Base-by-base conservation (phyloP, 148 eudicot species). In the Rhododendron simsii region DNA sequence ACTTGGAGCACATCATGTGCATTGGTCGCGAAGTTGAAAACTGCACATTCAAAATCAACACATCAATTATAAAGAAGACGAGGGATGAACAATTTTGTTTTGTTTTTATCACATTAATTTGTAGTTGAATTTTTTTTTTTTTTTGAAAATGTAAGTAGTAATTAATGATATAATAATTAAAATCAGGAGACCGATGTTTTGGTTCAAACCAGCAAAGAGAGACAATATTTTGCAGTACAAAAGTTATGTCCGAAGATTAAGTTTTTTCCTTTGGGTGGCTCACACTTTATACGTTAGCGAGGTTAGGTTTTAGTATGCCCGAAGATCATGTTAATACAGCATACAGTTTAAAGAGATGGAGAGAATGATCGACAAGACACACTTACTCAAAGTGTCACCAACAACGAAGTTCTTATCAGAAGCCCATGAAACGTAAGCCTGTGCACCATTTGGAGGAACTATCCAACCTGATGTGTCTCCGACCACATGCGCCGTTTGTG, bases 1-100 rank as follows among this genome's bases (percentile, higher is more conserved):
- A 83, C 85, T 83, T 65, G 55, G 30, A 23, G 39, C 20, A 83
- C 85, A 7, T 83, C 57, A 18, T 83, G 89, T 51, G 4, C 1
- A 37, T 67, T 50, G 35, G 89, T 84, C 77, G n/a, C 8, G 20
- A 87, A 87, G 86, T 87, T 87, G 81, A 87, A 84, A 33, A 55
- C 84, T 86, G 84, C 82, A 30, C 3, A 78, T 41, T 20, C 12
- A 77, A 13, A 80, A 55, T 15, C 79, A 59, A 59, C 65, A 59
- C n/a, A 21, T 59, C 65, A 59, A 21, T 59, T 20, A 53, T 21
- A 53, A 53, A 55, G 21, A 55, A 15, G 21, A 16, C 6, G 1
- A 55, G 61, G 21, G 61, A 55, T 55, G 16, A 55, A 55, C 16
- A 55, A 53, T 47, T 47, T 9, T 47, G 50, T 47, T 9, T 47